These are phyloP conservation scores for Ceratobasidium sp. DNA, from an alignment of 1,284 basidiomycete species.

Conservation along the genomic window DNA sequence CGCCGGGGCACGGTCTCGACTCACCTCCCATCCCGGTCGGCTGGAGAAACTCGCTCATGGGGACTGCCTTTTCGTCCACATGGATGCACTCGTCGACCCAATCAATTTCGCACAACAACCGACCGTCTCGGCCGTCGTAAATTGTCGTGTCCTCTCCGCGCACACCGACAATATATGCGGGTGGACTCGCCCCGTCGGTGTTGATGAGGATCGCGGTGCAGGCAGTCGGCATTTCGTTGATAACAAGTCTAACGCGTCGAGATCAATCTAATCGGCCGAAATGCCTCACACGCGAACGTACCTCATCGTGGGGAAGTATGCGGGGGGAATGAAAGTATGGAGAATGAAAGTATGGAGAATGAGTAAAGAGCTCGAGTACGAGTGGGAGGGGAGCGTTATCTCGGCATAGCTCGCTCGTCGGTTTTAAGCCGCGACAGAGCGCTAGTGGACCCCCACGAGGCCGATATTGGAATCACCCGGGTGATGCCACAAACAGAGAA, in stretches of 20 bases:
- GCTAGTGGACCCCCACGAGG: constrained; percentile 27
- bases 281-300: constrained; percentile 23
- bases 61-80: constrained; percentile 35
- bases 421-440: constrained; percentile 13
- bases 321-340: constrained; percentile 16
- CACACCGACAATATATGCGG: constrained; percentile 32
- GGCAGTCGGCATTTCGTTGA: constrained; percentile 35
- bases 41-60: constrained; percentile 35
- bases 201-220: constrained; percentile 35
- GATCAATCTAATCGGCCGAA: constrained; percentile 29
- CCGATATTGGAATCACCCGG: constrained; percentile 26
- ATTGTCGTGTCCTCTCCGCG: constrained; percentile 29
- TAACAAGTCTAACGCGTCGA: constrained; percentile 31
- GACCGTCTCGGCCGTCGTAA: constrained; percentile 33
- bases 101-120: constrained; percentile 34
- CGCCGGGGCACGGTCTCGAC: constrained; percentile 26
- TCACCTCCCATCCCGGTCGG: constrained; percentile 32
- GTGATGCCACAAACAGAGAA: constrained; percentile 7
- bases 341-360: constrained; percentile 17
- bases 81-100: constrained; percentile 32
- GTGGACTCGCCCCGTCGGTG: constrained; percentile 31
- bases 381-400: constrained; percentile 13
- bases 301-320: constrained; percentile 19
- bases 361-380: neutral
- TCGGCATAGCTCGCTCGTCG: constrained; percentile 25